Base-by-base conservation (phyloP, 1,284 basidiomycete species). In the Naganishia liquefaciens region DNA sequence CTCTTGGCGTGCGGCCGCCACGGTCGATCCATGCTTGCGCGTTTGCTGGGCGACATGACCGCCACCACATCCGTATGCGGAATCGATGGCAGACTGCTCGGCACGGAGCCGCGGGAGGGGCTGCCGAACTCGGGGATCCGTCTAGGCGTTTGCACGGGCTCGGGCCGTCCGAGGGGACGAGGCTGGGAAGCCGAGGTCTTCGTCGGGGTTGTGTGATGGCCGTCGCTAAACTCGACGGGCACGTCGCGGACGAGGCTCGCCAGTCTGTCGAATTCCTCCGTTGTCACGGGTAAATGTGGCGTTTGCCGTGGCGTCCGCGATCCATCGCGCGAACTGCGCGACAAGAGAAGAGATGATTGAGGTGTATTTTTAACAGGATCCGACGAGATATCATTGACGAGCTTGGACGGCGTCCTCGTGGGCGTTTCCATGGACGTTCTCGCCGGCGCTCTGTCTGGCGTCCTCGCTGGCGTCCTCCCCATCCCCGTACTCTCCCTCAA, bases 21-120 rank as follows among this genome's bases (percentile, higher is more conserved):
- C 23, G 11, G 43, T 19, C 46, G 57, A 6, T 40, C 47, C 57
- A 60, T 60, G 37, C 57, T 60, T 25, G 57, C 57, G 25, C 57
- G 57, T 50, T 60, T 40, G 7, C 57, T 60, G 17, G 57, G 57
- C 27, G 57, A 60, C 10, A 5, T 46, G 19, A 50, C 37, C 3
- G 30, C 21, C 15, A 50, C n/a, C 21, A 50, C 7, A 17, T 60
- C 46, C 19, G 23, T 33, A 28, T 49, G 57, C 9, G 33, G 37
- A 5, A 27, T 49, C 2, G 30, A 33, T 9, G 57, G 57, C 27
- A 60, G 23, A 60, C 57, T 60, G 44, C 57, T 60, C 5, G 57
- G n/a, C 27, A 39, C 46, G 2, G 57, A 23, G 19, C 37, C 33
- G 10, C 46, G 46, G 1, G 46, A 47, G 17, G 46, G 44, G 25